Evolutionary conservation across 768 basidiomycete species (phyloP).

Genomic region (Pulveroboletus ravenelii): DNA sequence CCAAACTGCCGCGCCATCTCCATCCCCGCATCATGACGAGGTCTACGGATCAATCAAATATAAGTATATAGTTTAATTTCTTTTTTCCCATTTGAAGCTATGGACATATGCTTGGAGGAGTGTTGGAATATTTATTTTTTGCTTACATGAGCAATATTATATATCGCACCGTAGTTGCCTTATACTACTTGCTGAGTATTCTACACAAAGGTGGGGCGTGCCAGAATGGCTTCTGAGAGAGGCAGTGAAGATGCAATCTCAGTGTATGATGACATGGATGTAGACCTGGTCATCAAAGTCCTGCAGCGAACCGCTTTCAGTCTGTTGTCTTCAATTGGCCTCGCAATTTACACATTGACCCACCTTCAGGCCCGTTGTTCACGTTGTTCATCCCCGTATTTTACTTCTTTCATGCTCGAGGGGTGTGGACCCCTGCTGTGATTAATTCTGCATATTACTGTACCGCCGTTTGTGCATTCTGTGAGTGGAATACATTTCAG

Average conservation of each 20-base stretch:
- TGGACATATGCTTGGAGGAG: too few species aligned
- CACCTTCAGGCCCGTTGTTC: constrained; percentile 73
- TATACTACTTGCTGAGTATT: not conserved
- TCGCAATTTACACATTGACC: not conserved
- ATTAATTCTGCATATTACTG: constrained; percentile 51
- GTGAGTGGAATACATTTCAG: constrained; percentile 42
- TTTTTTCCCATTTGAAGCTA: too few species aligned
- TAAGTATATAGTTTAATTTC: too few species aligned
- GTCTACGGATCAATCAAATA: too few species aligned
- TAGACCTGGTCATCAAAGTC: constrained; percentile 78
- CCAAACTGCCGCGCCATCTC: too few species aligned
- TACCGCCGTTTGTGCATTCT: constrained; percentile 54
- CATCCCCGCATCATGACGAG: too few species aligned
- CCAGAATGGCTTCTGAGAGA: constrained; percentile 15
- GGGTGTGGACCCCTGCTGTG: constrained; percentile 48
- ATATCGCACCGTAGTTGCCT: too few species aligned
- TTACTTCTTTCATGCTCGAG: constrained; percentile 65
- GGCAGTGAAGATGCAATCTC: constrained; percentile 37
- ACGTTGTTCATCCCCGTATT: constrained; percentile 74
- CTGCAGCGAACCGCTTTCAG: constrained; percentile 76
- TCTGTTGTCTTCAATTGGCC: constrained; percentile 32
- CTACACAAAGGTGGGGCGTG: not conserved
- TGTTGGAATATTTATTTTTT: too few species aligned
- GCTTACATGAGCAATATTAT: too few species aligned
- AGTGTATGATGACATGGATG: constrained; percentile 65